Evolutionary conservation across 129 eudicot species (phyloP), one percentile per base, ranked within the genome.

Genomic region (Pseudognaphalium luteoalbum): DNA sequence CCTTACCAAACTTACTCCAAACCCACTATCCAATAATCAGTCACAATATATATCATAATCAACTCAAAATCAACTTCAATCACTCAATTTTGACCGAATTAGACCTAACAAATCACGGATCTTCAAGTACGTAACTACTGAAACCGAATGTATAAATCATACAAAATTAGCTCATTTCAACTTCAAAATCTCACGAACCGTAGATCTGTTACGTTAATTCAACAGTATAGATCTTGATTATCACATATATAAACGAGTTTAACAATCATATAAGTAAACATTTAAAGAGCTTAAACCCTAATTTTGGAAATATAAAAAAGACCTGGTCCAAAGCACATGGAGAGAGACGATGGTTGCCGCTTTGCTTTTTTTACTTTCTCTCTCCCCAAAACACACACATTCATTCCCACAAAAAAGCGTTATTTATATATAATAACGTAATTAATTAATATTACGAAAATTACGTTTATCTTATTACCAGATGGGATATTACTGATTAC

Each of bases 321-420:
- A 76, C 76, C 41, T 80, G 70, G 78, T 85, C 88, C 84, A 85
- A 78, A 64, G 54, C 79, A 72, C 80, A 71, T 73, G 88, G 76
- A 74, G 82, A 82, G 75, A 76, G 80, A 54, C 77, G 77, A 58
- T 32, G 22, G 62, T 44, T 75, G 80, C 78, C 79, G 78, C 80
- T 81, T 78, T 82, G 67, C 66, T 81, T 78, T 75, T 25, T 51
- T 71, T 66, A 60, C 76, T 72, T 20, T 79, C 78, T 73, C 72
- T 83, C 83, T 78, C 83, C 74, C 33, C 33, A 4, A 22, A 21
- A 21, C 83, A 80, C 70, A 80, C 70, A 73, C 28, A 73, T 80
- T 80, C 78, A 20, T 80, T 63, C 41, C 62, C 56, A 61, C 52
- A 64, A 58, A 67, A 80, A 80, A 80, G 71, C 69, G 34, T 67